A percentile compares a stretch with the other conserved stretches of the same genome.
Evolutionary conservation across 495 filamentous ascomycete genomes (phyloP).

Genomic region (Pseudotulostoma volvatum): DNA sequence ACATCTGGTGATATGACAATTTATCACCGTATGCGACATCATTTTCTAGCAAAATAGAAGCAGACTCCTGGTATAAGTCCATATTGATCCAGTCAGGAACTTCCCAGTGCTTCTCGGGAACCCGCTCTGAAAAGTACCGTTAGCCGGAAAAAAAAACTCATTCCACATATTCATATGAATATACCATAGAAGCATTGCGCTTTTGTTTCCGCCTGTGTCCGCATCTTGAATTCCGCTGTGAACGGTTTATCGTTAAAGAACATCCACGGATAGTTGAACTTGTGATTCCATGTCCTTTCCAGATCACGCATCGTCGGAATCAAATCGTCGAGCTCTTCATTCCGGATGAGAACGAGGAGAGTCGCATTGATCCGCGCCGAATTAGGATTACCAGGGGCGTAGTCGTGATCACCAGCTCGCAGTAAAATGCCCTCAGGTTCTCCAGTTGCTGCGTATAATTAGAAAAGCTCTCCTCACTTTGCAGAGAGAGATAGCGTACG

Average conservation of each 20-base stretch:
- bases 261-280: slow-evolving; percentile 99
- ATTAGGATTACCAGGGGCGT: slow-evolving; percentile 54
- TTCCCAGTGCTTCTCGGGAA: slow-evolving; percentile 91
- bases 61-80: slow-evolving; percentile 71
- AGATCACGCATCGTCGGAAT: slow-evolving; percentile 76
- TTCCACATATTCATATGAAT: background rate
- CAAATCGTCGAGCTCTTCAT: slow-evolving; percentile 71
- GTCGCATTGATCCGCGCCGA: slow-evolving; percentile 83
- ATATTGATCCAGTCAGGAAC: slow-evolving; percentile 82
- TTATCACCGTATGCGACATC: slow-evolving; percentile 77
- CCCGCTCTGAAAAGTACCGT: slow-evolving; percentile 39
- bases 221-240: slow-evolving; percentile 80
- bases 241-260: slow-evolving; percentile 98
- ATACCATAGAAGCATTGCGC: slow-evolving; percentile 72
- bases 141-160: slow-evolving; percentile 3
- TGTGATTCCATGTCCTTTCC: slow-evolving; percentile 91
- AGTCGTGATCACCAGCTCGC: slow-evolving; percentile 49
- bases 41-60: slow-evolving; percentile 64
- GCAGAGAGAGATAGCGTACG: slow-evolving; percentile 35
- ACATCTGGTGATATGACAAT: slow-evolving; percentile 97
- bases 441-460: slow-evolving; percentile 43
- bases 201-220: slow-evolving; percentile 63
- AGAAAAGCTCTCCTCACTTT: slow-evolving; percentile 2
- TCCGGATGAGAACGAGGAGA: slow-evolving; percentile 78
- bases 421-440: slow-evolving; percentile 65